phyloP scores from a whole-genome alignment of 202 grass and related monocot species.

The Brachypodium distachyon region DNA sequence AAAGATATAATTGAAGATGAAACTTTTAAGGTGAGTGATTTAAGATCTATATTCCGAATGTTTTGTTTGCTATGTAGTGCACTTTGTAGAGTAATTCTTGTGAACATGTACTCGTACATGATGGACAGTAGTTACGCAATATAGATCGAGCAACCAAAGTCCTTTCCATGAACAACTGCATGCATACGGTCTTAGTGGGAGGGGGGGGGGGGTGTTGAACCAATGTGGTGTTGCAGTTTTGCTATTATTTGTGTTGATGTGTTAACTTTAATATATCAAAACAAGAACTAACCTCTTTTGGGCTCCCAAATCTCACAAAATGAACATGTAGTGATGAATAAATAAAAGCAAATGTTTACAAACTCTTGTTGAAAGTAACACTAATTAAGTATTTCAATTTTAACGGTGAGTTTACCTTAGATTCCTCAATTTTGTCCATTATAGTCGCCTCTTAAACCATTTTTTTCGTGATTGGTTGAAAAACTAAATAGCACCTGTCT shows the following conservation, averaged over 20 bases:
- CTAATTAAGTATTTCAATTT: neutral
- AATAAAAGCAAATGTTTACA: neutral
- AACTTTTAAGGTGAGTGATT: neutral
- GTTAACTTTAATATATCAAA: slow-evolving; percentile 1
- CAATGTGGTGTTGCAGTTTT: neutral
- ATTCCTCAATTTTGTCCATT: neutral
- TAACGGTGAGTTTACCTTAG: neutral
- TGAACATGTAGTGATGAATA: neutral
- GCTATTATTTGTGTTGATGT: neutral
- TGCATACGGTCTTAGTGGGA: neutral
- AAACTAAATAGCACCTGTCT: neutral
- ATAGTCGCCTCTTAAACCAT: neutral
- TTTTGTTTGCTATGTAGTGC: neutral
- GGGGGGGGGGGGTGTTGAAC: neutral
- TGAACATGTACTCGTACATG: neutral
- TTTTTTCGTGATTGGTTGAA: slow-evolving; percentile 6
- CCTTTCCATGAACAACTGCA: neutral
- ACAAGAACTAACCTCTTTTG: neutral
- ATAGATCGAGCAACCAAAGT: neutral
- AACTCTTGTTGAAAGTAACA: neutral
- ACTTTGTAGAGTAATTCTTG: neutral
- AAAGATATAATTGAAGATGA: slow-evolving; percentile 1
- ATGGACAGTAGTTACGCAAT: neutral
- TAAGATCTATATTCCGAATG: neutral
- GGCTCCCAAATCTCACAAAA: neutral